phyloP scores from a whole-genome alignment of 2,329 filamentous ascomycete species.

The Bisporella sp. region DNA sequence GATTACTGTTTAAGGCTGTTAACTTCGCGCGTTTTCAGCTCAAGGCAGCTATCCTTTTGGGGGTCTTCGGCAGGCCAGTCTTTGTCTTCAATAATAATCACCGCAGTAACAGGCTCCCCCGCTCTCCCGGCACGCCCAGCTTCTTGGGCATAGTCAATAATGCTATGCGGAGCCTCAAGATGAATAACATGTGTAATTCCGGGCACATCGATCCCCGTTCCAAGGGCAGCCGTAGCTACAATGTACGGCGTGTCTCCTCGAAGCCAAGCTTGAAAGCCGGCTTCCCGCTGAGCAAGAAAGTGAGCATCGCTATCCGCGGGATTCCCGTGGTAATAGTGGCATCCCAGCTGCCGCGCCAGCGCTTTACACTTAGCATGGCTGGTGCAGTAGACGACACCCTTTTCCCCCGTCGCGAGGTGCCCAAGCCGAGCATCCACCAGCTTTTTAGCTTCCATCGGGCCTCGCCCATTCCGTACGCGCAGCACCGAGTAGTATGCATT shows the following conservation, averaged over 20 bases:
- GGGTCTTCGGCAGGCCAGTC: neutral
- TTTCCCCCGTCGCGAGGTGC: neutral
- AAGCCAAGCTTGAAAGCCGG: constrained; percentile 1
- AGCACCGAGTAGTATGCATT: neutral
- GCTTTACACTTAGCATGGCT: neutral
- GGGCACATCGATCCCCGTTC: constrained; percentile 6
- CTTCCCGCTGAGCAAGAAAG: neutral
- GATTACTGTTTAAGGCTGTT: no score
- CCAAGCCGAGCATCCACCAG: neutral
- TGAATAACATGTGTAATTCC: constrained; percentile 8
- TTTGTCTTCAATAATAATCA: neutral
- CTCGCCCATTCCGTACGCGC: neutral
- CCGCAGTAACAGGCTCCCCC: constrained; percentile 2
- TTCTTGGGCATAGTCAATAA: constrained; percentile 10
- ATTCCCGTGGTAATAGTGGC: constrained; percentile 2
- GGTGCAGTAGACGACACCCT: constrained; percentile 3
- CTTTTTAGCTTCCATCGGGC: neutral
- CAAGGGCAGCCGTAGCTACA: constrained; percentile 4
- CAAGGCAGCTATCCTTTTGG: neutral
- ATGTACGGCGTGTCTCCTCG: constrained; percentile 1
- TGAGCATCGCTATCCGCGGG: constrained; percentile 1
- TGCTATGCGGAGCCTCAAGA: constrained; percentile 5
- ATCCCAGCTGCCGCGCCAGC: neutral
- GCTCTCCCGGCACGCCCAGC: constrained; percentile 5
- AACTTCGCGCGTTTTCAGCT: neutral